Conservation (phyloP, 2,329 filamentous ascomycete genomes). For the Fusarium sp. region DNA sequence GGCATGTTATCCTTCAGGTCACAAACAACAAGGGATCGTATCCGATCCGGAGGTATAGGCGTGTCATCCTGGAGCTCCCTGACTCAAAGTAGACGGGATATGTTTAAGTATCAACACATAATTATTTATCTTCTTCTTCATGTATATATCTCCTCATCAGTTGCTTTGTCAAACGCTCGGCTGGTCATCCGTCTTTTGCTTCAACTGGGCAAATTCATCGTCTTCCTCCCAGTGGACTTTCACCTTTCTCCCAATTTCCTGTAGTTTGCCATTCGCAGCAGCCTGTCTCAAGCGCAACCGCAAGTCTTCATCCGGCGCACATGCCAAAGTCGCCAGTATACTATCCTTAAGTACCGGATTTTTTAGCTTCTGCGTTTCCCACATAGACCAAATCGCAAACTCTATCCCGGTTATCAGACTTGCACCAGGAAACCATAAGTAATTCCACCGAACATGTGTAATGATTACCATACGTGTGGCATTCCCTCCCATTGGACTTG, state of each 20-base stretch:
- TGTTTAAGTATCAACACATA: neutral
- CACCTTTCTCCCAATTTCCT: neutral
- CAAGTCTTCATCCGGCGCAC: neutral
- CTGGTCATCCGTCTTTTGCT: neutral
- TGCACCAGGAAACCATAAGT: neutral
- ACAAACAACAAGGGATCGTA: slow-evolving; percentile 7
- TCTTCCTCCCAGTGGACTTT: neutral
- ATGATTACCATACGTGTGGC: neutral
- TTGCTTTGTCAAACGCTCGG: neutral
- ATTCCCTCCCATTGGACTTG: neutral
- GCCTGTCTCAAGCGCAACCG: neutral
- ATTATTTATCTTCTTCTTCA: neutral
- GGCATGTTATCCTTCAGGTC: slow-evolving; percentile 15
- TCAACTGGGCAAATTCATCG: neutral
- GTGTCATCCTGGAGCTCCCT: neutral
- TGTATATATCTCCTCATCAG: neutral
- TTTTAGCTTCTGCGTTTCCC: neutral
- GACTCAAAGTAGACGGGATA: neutral
- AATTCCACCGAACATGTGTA: neutral
- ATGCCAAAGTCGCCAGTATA: neutral
- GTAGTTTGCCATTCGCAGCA: neutral
- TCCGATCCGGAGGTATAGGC: neutral
- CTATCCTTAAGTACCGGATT: neutral
- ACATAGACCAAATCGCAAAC: neutral
- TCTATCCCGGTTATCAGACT: neutral